A percentile compares a stretch with the other conserved stretches of the same genome.
phyloP scores from a whole-genome alignment of 805 yeast genomes.

The Lachancea sp. region DNA sequence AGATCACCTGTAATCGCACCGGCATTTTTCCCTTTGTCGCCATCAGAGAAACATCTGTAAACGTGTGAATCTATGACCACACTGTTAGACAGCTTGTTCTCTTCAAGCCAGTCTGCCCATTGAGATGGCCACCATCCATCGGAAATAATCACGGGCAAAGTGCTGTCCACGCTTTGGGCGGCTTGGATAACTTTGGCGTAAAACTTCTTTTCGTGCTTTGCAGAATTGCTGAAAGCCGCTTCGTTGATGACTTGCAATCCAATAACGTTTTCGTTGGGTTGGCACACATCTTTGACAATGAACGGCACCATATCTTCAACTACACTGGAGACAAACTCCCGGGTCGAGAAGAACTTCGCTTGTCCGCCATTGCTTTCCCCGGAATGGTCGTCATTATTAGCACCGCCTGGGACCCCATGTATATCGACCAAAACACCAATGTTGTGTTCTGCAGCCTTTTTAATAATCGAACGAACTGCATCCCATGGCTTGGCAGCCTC shows the following conservation, averaged over 20 bases:
- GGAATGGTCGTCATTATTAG: constrained; percentile 78
- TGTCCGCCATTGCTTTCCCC: constrained; percentile 44
- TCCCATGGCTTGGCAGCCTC: constrained; percentile 59
- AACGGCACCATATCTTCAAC: constrained; percentile 50
- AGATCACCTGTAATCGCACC: constrained; percentile 56
- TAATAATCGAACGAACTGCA: constrained; percentile 47
- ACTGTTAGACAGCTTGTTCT: constrained; percentile 41
- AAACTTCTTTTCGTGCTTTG: constrained; percentile 48
- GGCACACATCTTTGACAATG: constrained; percentile 52
- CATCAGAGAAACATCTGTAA: constrained; percentile 78
- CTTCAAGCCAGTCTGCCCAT: constrained; percentile 60
- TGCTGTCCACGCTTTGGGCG: constrained; percentile 49
- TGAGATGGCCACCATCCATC: constrained; percentile 92
- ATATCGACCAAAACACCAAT: constrained; percentile 79
- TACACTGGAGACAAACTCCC: constrained; percentile 34
- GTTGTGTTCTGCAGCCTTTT: constrained; percentile 50
- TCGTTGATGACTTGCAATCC: constrained; percentile 88
- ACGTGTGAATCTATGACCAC: constrained; percentile 78
- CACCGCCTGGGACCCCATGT: constrained; percentile 91
- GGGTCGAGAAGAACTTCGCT: constrained; percentile 37
- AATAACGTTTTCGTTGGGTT: constrained; percentile 55
- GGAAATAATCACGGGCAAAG: constrained; percentile 70
- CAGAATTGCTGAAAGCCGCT: constrained; percentile 55
- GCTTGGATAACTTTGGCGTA: constrained; percentile 57
- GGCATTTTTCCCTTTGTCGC: constrained; percentile 61